Evolutionary conservation across 1,284 basidiomycete genomes (phyloP).

Genomic region (Cryptococcus floricola): DNA sequence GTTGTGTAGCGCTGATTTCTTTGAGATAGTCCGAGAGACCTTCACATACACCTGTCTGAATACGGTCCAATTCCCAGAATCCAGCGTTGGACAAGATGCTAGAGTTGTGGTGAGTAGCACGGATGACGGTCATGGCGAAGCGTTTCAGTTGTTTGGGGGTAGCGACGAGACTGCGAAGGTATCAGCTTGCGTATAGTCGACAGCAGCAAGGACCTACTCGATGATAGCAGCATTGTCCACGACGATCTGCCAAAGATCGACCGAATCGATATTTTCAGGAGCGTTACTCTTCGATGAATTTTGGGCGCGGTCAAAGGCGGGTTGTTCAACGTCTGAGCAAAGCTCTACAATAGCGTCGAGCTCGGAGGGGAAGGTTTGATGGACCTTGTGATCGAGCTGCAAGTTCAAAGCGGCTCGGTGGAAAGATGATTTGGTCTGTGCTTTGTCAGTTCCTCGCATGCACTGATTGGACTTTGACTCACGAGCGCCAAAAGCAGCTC

Average conservation of each 20-base stretch:
- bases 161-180: not conserved
- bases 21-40: too few species aligned
- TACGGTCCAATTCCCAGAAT: too few species aligned
- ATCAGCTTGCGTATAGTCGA: not conserved
- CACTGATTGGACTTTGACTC: not conserved
- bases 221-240: slow-evolving; percentile 1
- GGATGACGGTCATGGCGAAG: not conserved
- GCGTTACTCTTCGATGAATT: too few species aligned
- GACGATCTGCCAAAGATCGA: slow-evolving; percentile 5
- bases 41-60: too few species aligned
- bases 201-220: slow-evolving; percentile 5
- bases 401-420: slow-evolving; percentile 8
- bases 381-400: not conserved
- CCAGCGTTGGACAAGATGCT: too few species aligned
- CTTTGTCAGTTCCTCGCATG: too few species aligned
- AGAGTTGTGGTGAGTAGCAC: too few species aligned
- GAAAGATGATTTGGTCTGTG: not conserved
- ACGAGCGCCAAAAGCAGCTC: not conserved
- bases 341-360: slow-evolving; percentile 1
- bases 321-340: not conserved
- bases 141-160: slow-evolving; percentile 4
- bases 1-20: too few species aligned
- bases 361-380: not conserved
- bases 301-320: too few species aligned
- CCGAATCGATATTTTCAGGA: too few species aligned